Evolutionary conservation across 768 basidiomycete genomes (phyloP), one percentile per base, ranked within the genome.

Genomic region (Boletus rex-veris): DNA sequence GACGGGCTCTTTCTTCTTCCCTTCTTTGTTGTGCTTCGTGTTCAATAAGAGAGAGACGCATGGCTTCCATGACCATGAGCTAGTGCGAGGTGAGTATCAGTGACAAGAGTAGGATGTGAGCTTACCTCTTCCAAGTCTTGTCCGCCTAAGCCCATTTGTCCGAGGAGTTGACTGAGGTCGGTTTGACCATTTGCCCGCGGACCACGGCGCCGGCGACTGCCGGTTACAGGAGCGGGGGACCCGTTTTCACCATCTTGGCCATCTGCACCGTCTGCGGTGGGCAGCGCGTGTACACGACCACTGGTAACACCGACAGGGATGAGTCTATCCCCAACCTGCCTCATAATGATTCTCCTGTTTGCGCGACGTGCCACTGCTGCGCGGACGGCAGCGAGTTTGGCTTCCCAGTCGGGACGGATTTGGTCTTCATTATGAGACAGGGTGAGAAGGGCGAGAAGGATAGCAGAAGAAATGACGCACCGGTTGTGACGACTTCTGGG

Each of bases 1-100:
- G 75, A 71, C 82, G 83, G 64, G 73, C 80, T 71, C 81, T 84
- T 69, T 88, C 83, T 63, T 84, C 86, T 52, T 90, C 83, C 64
- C 82, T 85, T 63, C 84, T 80, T 66, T 93, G 92, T 51, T 93
- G 90, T 64, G 93, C 93, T 72, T 98, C 95, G 64, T 98, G 94
- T 53, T 98, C 96, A 45, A 97, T 68, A 59, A 98, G 76, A 26
- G 93, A 97, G 53, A 97, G 75, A 50, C 96, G 84, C 94, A 99
- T 98, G 5, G 97, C 97, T 73, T 98, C 97, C 91, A 95, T 95
- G 50, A 99, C 77, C 96, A 98, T 98, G 41, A 99, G 74, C 92
- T 99, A 58, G 38, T 35, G 44, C 4, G 19, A 52, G 18, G 50
- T 61, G 40, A 66, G 59, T 26, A 53, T 57, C 42, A 28, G 58